Percentiles rank a stretch among this genome's conserved stretches.
phyloP scores from a whole-genome alignment of 2,329 filamentous ascomycete species.

The Zymoseptoria passerinii region DNA sequence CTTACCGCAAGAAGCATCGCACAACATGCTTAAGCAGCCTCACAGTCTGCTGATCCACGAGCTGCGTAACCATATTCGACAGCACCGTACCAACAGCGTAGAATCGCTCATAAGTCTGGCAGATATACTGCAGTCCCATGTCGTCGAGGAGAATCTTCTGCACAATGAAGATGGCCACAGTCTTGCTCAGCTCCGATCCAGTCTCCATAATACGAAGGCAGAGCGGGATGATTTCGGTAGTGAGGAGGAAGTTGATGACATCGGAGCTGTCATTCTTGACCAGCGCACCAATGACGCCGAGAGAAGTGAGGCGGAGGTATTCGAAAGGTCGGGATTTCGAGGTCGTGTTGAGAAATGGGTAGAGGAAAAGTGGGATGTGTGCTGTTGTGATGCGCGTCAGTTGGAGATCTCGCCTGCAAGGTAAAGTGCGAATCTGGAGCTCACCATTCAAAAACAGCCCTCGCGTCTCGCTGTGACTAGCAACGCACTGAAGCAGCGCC shows the following conservation, averaged over 20 bases:
- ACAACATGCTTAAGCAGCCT: constrained; percentile 95
- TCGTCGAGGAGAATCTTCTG: constrained; percentile 98
- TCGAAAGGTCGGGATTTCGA: constrained; percentile 97
- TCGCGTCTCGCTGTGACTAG: constrained; percentile 92
- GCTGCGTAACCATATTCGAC: constrained; percentile 96
- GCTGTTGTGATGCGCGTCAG: constrained; percentile 46
- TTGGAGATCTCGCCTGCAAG: neutral
- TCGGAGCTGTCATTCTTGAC: constrained; percentile 99
- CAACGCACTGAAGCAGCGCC: constrained; percentile 90
- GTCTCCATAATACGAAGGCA: constrained; percentile 99
- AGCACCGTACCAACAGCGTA: constrained; percentile 96
- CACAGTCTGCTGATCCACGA: constrained; percentile 96
- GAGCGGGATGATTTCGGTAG: constrained; percentile 95
- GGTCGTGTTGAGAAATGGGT: constrained; percentile 96
- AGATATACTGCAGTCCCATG: constrained; percentile 94
- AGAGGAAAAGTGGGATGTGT: constrained; percentile 94
- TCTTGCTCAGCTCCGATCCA: constrained; percentile 95
- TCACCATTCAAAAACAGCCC: constrained; percentile 87
- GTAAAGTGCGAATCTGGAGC: constrained; percentile 17
- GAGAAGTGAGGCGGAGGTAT: constrained; percentile 87
- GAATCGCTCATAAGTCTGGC: constrained; percentile 96
- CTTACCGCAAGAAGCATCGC: constrained; percentile 86
- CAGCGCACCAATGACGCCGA: constrained; percentile 91
- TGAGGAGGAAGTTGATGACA: constrained; percentile 97
- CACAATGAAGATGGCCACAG: constrained; percentile 97